Percentiles rank a stretch among this genome's conserved stretches.
Conservation (phyloP, 805 yeast species). For the Wickerhamiella parazyma region DNA sequence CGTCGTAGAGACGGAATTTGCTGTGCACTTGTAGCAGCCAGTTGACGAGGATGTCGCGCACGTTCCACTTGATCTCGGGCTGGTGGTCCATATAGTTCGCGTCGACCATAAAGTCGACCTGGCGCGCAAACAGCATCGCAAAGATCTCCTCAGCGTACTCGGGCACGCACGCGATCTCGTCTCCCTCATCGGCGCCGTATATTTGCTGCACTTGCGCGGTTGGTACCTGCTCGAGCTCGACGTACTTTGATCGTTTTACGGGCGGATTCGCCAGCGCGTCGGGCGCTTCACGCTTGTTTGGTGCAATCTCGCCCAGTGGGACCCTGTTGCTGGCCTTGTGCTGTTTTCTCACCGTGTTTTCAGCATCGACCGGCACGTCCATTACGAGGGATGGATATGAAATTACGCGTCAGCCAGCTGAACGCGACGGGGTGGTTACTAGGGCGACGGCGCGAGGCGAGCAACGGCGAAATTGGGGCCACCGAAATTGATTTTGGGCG, state of each 20-base stretch:
- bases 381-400: background rate
- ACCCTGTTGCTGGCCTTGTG: background rate
- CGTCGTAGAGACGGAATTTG: constrained; percentile 71
- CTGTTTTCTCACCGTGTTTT: background rate
- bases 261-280: background rate
- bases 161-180: constrained; percentile 62
- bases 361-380: background rate
- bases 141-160: constrained; percentile 86
- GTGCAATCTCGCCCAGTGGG: background rate
- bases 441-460: too few species aligned
- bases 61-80: constrained; percentile 57
- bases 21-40: constrained; percentile 87
- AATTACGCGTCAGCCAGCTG: background rate
- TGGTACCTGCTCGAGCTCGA: background rate
- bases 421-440: too few species aligned
- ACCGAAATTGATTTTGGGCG: too few species aligned
- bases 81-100: constrained; percentile 46
- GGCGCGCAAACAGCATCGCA: constrained; percentile 60
- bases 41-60: constrained; percentile 80
- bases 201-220: constrained; percentile 17
- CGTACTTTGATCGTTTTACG: background rate
- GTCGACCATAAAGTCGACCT: constrained; percentile 53
- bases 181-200: constrained; percentile 26
- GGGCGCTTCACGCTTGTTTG: background rate
- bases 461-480: too few species aligned